Base-by-base conservation (phyloP, 1,284 basidiomycete genomes). In the Cystobasidium slooffiae region DNA sequence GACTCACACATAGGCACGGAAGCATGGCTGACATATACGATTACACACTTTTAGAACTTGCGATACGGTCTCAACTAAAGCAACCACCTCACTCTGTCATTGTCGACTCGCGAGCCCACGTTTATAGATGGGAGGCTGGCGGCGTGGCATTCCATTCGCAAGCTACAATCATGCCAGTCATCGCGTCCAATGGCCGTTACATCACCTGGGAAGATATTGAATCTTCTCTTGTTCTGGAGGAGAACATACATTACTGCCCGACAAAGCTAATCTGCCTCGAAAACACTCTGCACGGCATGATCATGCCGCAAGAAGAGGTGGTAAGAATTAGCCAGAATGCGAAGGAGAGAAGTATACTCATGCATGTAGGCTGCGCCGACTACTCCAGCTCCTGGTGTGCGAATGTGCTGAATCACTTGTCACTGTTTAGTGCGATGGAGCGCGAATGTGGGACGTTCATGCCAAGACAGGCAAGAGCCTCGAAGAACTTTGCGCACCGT, bases 401-500 rank as follows among this genome's bases (percentile, higher is more conserved):
- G 64, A 75, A 62, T 62, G 41, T 22, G n/a, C n/a, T 41, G 52
- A 31, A 74, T n/a, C 18, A n/a, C 41, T 31, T n/a, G n/a, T n/a
- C n/a, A 31, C 20, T 22, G 37, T 44, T 87, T 96, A 98, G 81
- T 88, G 96, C 37, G 96, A 98, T 81, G 97, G 97, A 47, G 97
- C 96, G 6, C 88, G 94, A 20, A 86, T 98, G 68, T 99, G 96
- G 96, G 92, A 99, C 80, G 94, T 91, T 1, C 91, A 92, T 12
- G 84, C 82, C 20, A 82, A 81, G 82, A 90, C 91, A 6, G 88
- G 87, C 37, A 86, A 84, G 20, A 83, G 88, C 14, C 81, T 98
- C 65, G 87, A 88, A 74, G 90, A 91, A 77, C 88, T 98, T 6
- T 91, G 91, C 80, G 88, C 87, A 22, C 94, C 95, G 0, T 97